Evolutionary conservation across 1,139 yeast genomes (phyloP), one percentile per base, ranked within the genome.

Genomic region (Magnusiomyces fungicola): DNA sequence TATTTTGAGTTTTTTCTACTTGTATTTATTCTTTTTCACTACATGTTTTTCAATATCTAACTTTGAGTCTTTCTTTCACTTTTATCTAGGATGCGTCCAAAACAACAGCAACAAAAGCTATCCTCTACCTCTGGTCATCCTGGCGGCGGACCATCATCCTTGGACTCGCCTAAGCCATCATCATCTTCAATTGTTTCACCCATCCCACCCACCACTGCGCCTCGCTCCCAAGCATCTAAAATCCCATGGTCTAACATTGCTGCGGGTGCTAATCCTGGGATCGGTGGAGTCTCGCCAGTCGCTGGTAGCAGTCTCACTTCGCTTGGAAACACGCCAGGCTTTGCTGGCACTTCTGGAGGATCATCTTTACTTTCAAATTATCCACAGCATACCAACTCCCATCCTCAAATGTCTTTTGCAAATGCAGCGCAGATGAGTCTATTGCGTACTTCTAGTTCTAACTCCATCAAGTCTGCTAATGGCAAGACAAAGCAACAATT

Each of bases 161-260:
- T 12, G 5, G 36, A 32, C 5, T 27, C 30, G 30, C 30, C 30
- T 27, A 27, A 27, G 12, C 30, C 30, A 7, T 27, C 30, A 7
- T 32, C 36, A 5, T 32, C 36, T 18, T 12, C 6, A 14, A 19
- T 29, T 22, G 12, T 32, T 19, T 14, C 43, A 29, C 23, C 45
- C 9, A 30, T 38, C 24, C 40, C 36, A 9, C 36, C 53, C 22
- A 46, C 33, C 22, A 46, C 22, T 46, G 50, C 52, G 41, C 43
- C 53, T n/a, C 45, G 53, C 16, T 5, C 34, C 16, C 33, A 41
- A 21, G 2, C 34, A 10, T 30, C 44, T 12, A 55, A 51, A 23
- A 48, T 53, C 29, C 54, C 63, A 47, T 50, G 62, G 62, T 49
- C 60, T 38, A 55, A 55, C 24, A 48, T 54, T 50, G 55, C 62